Evolutionary conservation across 2,329 filamentous ascomycete species (phyloP), one percentile per base, ranked within the genome.

Genomic region (Monosporascus sp.): DNA sequence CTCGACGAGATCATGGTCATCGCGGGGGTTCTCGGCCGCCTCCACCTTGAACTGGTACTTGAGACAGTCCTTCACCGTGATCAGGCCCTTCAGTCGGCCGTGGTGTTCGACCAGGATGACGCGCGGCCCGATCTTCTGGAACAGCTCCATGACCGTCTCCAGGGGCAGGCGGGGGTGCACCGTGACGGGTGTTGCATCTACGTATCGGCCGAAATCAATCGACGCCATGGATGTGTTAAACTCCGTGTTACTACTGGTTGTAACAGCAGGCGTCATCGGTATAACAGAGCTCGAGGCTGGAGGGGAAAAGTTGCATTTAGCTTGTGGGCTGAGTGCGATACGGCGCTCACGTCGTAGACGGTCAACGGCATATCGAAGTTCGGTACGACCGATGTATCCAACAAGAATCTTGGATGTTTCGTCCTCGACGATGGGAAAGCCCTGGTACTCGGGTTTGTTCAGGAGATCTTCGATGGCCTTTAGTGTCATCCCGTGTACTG

Each of bases 21-120:
- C 79, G 54, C 82, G 80, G 4, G 83, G 83, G 62, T 90, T 86
- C 71, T 94, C 91, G 43, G 88, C 84, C 8, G 90, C 90, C 70
- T 99, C 94, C 1, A 89, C 90, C 75, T 94, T 95, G 81, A 97
- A 96, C 71, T 99, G 93, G 66, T 96, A 97, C 69, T 94, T 96
- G 52, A 99, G 76, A 62, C 94, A 97, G 69, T 99, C 94, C 70
- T 99, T 99, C 57, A 97, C 89, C 0, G 94, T 99, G 1, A 99
- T 90, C 0, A 99, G 79, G 0, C 94, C 94, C 0, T 82, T 83
- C 2, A 99, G 79, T 49, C 84, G 83, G 16, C 94, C 94, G 54
- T 90, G 88, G 67, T 96, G 88, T 70, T 99, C 94, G 40, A 97
- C 87, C 3, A 99, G 79, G 49, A 99, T 93, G 6, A 97, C 91